A percentile compares a stretch with the other conserved stretches of the same genome.
These are phyloP conservation scores for Cucurbita pepo DNA, from an alignment of 306 rosid genomes.

Conservation along the genomic window DNA sequence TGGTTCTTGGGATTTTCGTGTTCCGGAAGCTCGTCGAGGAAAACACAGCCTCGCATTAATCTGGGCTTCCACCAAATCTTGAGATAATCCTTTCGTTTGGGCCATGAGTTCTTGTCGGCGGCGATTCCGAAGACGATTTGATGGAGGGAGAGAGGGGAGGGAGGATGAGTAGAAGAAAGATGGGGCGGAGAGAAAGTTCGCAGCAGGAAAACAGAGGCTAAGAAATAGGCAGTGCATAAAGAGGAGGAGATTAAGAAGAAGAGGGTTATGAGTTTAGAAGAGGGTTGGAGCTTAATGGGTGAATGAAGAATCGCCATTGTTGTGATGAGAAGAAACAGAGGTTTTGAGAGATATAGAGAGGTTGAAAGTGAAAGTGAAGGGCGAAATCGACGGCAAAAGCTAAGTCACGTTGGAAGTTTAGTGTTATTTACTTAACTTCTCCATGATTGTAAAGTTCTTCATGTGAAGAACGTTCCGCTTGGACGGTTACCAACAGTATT, in stretches of 20 bases:
- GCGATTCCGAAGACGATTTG: constrained; percentile 83
- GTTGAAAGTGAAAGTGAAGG: too few relatives aligned
- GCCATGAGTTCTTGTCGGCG: constrained; percentile 45
- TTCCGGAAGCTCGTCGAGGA: constrained; percentile 29
- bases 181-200: constrained; percentile 8
- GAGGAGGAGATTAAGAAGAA: constrained; percentile 30
- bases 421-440: too few relatives aligned
- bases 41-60: constrained; percentile 61
- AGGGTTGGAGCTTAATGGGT: constrained; percentile 24
- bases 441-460: too few relatives aligned
- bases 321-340: too few relatives aligned
- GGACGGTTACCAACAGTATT: too few relatives aligned
- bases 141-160: constrained; percentile 30
- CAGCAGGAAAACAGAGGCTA: constrained; percentile 24
- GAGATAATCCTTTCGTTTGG: constrained; percentile 37
- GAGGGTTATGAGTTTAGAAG: constrained; percentile 18
- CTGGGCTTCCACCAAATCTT: constrained; percentile 58
- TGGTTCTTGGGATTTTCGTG: constrained; percentile 11
- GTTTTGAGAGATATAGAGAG: too few relatives aligned
- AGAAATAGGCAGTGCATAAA: constrained; percentile 32
- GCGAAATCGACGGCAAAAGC: too few relatives aligned
- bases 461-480: too few relatives aligned
- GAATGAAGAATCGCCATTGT: constrained; percentile 38
- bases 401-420: too few relatives aligned
- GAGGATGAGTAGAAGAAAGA: constrained; percentile 12